Evolutionary conservation across 163 green algal species (phyloP).

Genomic region (Trebouxia gelatinosa): DNA sequence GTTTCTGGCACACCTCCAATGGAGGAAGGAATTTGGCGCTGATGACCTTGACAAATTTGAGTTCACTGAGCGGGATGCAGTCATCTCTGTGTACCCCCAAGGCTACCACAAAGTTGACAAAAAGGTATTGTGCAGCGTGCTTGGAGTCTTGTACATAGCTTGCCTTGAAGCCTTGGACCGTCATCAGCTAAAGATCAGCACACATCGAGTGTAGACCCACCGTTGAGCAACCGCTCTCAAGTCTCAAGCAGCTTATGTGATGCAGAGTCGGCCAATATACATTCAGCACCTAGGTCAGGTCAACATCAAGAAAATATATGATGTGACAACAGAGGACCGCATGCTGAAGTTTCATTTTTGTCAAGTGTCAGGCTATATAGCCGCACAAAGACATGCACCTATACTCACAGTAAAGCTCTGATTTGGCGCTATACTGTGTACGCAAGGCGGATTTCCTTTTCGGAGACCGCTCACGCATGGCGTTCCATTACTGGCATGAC

Average conservation of each 20-base stretch:
- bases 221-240: too few species aligned
- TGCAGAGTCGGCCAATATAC: conserved; percentile 82
- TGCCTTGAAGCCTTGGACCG: too few species aligned
- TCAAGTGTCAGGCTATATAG: too few species aligned
- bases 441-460: too few species aligned
- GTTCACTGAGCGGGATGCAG: conserved; percentile 83
- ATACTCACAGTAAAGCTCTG: too few species aligned
- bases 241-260: too few species aligned
- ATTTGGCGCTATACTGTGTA: too few species aligned
- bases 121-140: conserved; percentile 39
- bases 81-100: conserved; percentile 84
- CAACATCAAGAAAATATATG: conserved; percentile 72
- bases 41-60: conserved; percentile 86
- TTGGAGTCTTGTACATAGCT: background rate
- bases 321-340: conserved; percentile 83
- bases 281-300: conserved; percentile 90
- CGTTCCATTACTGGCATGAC: too few species aligned
- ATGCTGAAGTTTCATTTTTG: conserved; percentile 93
- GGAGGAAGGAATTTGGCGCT: conserved; percentile 68
- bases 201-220: too few species aligned
- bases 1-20: conserved; percentile 80
- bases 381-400: too few species aligned
- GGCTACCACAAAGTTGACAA: conserved; percentile 92
- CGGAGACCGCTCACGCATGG: too few species aligned
- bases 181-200: too few species aligned